These are phyloP conservation scores for Desmodesmus armatus DNA, from an alignment of 139 green algal species.

Conservation along the genomic window DNA sequence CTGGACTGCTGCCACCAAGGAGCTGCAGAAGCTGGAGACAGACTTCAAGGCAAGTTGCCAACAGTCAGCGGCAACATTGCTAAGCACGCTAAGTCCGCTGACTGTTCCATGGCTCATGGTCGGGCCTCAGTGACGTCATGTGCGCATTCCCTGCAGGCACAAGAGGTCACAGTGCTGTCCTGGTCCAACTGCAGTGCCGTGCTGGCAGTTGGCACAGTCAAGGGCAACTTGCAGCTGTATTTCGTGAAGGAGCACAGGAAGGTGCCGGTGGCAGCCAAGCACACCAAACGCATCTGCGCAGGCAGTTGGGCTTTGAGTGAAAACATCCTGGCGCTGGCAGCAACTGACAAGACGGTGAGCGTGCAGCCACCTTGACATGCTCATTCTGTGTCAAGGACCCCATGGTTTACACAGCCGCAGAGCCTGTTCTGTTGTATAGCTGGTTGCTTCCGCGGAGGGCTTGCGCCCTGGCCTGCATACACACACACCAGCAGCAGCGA, in stretches of 20 bases:
- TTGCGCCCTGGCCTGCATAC: not conserved
- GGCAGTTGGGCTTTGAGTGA: slow-evolving; percentile 56
- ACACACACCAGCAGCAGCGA: not conserved
- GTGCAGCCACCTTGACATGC: not conserved
- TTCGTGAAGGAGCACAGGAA: slow-evolving; percentile 53
- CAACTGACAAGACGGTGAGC: slow-evolving; percentile 54
- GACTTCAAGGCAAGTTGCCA: slow-evolving; percentile 68
- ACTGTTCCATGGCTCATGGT: not conserved
- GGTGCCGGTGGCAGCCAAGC: slow-evolving; percentile 62
- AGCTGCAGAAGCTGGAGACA: slow-evolving; percentile 75
- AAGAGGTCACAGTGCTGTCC: slow-evolving; percentile 61
- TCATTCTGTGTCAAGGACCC: not conserved
- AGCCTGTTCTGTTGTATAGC: too few species aligned
- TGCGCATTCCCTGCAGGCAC: slow-evolving; percentile 41
- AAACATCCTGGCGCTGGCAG: slow-evolving; percentile 54
- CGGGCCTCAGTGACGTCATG: not conserved
- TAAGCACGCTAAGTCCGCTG: too few species aligned
- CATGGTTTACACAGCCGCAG: too few species aligned
- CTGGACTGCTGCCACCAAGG: slow-evolving; percentile 66
- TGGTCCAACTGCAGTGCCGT: slow-evolving; percentile 56
- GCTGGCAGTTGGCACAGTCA: slow-evolving; percentile 69
- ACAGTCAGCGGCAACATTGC: not conserved
- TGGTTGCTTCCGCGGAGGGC: too few species aligned
- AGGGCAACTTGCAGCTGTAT: slow-evolving; percentile 73
- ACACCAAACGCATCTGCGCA: slow-evolving; percentile 61